Base-by-base conservation (phyloP, 2,329 filamentous ascomycete species). In the Ophioceras dolichostomum region DNA sequence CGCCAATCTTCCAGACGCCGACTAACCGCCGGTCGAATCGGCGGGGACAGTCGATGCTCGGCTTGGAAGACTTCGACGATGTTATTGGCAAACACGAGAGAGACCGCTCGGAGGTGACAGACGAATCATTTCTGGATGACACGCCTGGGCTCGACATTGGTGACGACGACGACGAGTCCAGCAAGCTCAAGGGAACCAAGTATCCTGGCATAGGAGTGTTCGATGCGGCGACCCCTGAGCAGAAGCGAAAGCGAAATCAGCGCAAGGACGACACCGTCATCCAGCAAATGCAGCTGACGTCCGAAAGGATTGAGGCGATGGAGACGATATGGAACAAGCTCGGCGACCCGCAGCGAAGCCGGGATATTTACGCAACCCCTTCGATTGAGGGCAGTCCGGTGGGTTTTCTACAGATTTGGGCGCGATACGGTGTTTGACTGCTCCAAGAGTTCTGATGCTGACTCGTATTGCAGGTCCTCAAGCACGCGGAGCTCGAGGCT, bases 161-260 rank as follows among this genome's bases (percentile, higher is more conserved):
- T 5, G 47, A 44, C 32, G 48, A 48, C 5, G 52, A 53, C 2
- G 38, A 42, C 12, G 49, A 57, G n/a, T n/a, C 45, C 6, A 63
- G 55, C 41, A 72, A 65, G 49, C 65, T 87, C 37, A 88, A 88
- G 54, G 83, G 83, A 2, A 62, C 79, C n/a, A 63, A 75, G 33
- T 86, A 78, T 68, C 78, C 79, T 3, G 83, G 83, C 14, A 88
- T 88, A 83, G 72, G 74, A 37, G 68, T 85, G n/a, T 87, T 88
- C 52, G 83, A 89, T 55, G 76, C 83, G 37, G 83, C 83, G 4
- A 83, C 79, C 4, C 70, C 76, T 13, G 73, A 80, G 42, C 80
- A 83, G 67, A 79, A 76, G 47, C 70, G 78, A 32, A 83, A 76
- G 59, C 68, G 83, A 36, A 88, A 88, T 52, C 83, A 89, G 57